Base-by-base conservation (phyloP, 163 green algal genomes). In the Scenedesmus sp. region DNA sequence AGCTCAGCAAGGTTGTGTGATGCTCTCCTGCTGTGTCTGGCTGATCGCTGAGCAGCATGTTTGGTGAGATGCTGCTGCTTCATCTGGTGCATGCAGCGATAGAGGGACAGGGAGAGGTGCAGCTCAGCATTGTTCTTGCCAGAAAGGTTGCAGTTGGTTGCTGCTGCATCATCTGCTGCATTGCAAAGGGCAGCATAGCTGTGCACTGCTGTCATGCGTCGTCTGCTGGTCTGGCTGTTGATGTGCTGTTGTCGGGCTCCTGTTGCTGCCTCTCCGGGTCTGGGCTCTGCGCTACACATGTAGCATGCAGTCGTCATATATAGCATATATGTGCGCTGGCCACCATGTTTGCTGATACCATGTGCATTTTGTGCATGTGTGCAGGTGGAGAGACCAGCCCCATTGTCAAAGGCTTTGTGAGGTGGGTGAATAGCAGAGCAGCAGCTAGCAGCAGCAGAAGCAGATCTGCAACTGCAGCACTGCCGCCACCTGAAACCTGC, bases 371-470 rank as follows among this genome's bases (percentile, higher is more conserved):
- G 3, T 6, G 10, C 8, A 9, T 26, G 18, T 74, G 82, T 54
- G 5, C 60, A 89, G 84, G 84, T 62, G 87, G 87, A 12, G 87
- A 91, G 23, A 66, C 64, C 4, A 91, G 87, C 34, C 76, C 87
- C 4, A 4, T 91, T 0, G 87, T 87, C 10, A 76, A 55, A 2
- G 74, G 74, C 57, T 20, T 62, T 23, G 74, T 18, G 1, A 91
- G 60, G 87, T 91, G n/a, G 52, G 85, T 83, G 6, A 34, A 13
- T 70, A 2, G 82, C 77, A 67, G 20, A 8, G 3, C 8, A 26
- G 26, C 15, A 82, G 1, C 26, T 34, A 56, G 16, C 26, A 10
- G 10, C 8, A n/a, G 6, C 16, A 18, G 15, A 1, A 15, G 10
- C 10, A 70, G 62, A 70, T 70, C 62, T 70, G 10, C 62, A 12